Evolutionary conservation across 1,139 yeast species (phyloP).

Genomic region (Hanseniaspora sp.): DNA sequence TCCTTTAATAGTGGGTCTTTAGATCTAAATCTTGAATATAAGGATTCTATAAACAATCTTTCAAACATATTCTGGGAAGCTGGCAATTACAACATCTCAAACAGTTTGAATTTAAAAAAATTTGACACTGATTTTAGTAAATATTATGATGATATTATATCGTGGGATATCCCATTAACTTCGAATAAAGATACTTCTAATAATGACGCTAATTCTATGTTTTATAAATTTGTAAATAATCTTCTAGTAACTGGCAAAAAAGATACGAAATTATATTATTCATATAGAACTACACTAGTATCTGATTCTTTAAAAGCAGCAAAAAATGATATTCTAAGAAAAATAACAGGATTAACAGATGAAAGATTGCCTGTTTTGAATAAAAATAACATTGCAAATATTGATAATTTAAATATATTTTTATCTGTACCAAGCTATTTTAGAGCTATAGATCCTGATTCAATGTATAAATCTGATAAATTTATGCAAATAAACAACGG

Average conservation of each 20-base stretch:
- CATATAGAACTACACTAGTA: not conserved
- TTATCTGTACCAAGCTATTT: too few relatives aligned
- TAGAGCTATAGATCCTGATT: too few relatives aligned
- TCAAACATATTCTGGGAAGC: not conserved
- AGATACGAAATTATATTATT: not conserved
- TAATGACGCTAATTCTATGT: not conserved
- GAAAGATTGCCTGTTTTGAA: not conserved
- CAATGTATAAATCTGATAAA: not conserved
- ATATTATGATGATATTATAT: not conserved
- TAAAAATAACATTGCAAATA: not conserved
- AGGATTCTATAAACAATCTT: not conserved
- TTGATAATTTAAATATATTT: not conserved
- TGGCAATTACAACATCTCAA: not conserved
- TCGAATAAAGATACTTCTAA: not conserved
- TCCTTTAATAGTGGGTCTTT: constrained; percentile 1
- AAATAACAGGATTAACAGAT: not conserved
- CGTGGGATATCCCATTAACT: constrained; percentile 5
- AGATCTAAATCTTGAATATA: not conserved
- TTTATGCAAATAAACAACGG: not conserved
- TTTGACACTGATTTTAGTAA: not conserved
- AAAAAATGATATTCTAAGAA: too few relatives aligned
- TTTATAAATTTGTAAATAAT: not conserved
- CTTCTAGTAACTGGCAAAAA: not conserved
- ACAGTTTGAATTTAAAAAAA: not conserved
- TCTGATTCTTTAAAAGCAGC: not conserved